Evolutionary conservation across 179 eudicot genomes (phyloP).

Genomic region (Beta corolliflora): DNA sequence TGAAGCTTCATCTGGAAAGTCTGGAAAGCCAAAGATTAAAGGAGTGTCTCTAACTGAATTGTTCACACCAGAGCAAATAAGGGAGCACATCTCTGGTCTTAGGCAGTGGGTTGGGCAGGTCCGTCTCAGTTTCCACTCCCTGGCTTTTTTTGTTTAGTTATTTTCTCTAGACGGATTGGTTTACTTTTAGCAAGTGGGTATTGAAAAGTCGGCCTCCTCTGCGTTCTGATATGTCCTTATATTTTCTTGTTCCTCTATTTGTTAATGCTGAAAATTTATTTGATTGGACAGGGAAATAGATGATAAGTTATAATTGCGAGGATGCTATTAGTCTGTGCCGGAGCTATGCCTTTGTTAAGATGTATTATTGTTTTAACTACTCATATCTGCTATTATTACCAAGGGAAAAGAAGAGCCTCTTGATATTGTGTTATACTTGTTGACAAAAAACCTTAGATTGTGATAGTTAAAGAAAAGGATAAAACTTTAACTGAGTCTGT

Average conservation of each 20-base stretch:
- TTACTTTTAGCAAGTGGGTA: background rate
- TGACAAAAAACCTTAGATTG: background rate
- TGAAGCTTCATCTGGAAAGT: constrained; percentile 51
- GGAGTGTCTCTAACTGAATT: constrained; percentile 94
- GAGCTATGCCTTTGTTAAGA: background rate
- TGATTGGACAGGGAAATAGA: background rate
- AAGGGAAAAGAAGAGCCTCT: background rate
- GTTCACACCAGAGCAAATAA: constrained; percentile 92
- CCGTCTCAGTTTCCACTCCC: constrained; percentile 24
- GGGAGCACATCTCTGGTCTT: constrained; percentile 85
- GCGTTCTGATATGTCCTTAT: background rate
- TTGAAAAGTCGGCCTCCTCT: background rate
- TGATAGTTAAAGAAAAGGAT: background rate
- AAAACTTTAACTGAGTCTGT: background rate
- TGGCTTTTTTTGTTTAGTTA: background rate
- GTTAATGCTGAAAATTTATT: background rate
- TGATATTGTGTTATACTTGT: background rate
- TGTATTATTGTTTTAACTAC: background rate
- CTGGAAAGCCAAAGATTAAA: constrained; percentile 88
- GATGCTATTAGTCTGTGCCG: background rate
- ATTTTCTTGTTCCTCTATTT: background rate
- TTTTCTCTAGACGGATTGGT: background rate
- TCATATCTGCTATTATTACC: background rate
- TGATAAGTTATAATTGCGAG: background rate
- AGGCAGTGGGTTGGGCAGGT: constrained; percentile 99